Base-by-base conservation (phyloP, 208 protist genomes). In the Crithidia sp. region DNA sequence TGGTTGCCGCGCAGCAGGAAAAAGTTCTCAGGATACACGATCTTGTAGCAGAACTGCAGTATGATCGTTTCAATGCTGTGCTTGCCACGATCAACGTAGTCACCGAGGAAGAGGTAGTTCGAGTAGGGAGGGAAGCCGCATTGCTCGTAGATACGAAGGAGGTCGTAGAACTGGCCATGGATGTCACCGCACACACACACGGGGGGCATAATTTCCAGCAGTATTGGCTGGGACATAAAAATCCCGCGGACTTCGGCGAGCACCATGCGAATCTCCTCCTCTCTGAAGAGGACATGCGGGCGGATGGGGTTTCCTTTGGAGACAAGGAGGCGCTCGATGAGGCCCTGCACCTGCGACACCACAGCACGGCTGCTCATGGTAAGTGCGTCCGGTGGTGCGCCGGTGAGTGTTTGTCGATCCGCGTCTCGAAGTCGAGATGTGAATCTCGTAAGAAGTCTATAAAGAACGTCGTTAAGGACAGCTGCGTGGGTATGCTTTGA, bases 21-120 rank as follows among this genome's bases (percentile, higher is more conserved):
- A 73, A 99, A 99, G 81, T 99, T 99, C 73, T 99, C 91, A 10
- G 95, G 98, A 72, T 98, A 99, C 67, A 98, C 86, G 67, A 99
- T 92, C 76, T 99, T 99, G 82, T 98, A 98, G 36, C 95, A 93
- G 60, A 94, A 95, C 28, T 97, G 88, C 49, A 98, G 66, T 10
- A 84, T 84, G 19, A 97, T 84, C 4, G 92, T 98, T 77, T 99
- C 98, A 0, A 99, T 73, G 41, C 87, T 96, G 53, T 99, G 94
- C 68, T 98, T 96, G 44, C 99, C 99, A 75, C 99, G 94, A 71
- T 99, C 99, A 2, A 99, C 98, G 84, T 99, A 99, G 80, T 99
- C 98, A 12, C 98, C 99, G 0, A 99, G 88, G 83, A 99, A 99
- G 7, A 99, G 86, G 76, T 99, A 99, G 98, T 99, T 99, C 0